Evolutionary conservation across 176 grass and related monocot species (phyloP).

Genomic region (Aegilops bicornis): DNA sequence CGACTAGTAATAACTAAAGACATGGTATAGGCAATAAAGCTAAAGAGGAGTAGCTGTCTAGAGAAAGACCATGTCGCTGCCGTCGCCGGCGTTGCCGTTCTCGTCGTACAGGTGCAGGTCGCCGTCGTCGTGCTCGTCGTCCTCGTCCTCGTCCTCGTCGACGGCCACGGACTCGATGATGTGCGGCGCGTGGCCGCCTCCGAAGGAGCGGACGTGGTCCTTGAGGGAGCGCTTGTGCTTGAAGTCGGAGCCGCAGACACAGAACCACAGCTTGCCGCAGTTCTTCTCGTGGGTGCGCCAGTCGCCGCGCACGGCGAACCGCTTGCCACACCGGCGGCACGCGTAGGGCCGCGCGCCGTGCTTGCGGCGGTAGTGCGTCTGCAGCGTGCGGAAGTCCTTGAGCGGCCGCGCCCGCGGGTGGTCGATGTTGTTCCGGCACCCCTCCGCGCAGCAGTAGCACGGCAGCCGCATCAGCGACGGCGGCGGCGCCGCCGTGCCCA

Average conservation of each 20-base stretch:
- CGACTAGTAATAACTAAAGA: neutral
- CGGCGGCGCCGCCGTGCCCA: constrained; percentile 40
- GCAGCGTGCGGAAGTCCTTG: constrained; percentile 91
- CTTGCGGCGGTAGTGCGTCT: constrained; percentile 86
- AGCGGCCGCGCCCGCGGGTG: constrained; percentile 72
- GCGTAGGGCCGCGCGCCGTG: constrained; percentile 74
- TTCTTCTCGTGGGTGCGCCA: constrained; percentile 97
- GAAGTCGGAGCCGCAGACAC: constrained; percentile 90
- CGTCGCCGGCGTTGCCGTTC: neutral
- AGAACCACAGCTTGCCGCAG: constrained; percentile 91
- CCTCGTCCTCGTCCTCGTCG: constrained; percentile 39
- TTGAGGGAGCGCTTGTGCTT: constrained; percentile 96
- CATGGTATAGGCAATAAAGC: too few relatives aligned
- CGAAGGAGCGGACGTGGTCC: constrained; percentile 86
- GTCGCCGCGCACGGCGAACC: constrained; percentile 86
- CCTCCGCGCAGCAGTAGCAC: constrained; percentile 91
- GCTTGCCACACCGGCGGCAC: constrained; percentile 75
- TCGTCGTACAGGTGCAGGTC: constrained; percentile 20
- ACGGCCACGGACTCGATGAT: constrained; percentile 56
- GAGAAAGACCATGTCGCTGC: constrained; percentile 37
- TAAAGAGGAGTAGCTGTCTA: neutral
- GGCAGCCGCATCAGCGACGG: constrained; percentile 60
- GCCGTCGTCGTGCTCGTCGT: constrained; percentile 39
- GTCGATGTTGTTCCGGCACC: constrained; percentile 78
- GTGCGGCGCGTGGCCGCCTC: constrained; percentile 80